Percentiles rank a stretch among this genome's conserved stretches.
Evolutionary conservation across 2,329 filamentous ascomycete genomes (phyloP).

Genomic region (Ophiostoma australiae): DNA sequence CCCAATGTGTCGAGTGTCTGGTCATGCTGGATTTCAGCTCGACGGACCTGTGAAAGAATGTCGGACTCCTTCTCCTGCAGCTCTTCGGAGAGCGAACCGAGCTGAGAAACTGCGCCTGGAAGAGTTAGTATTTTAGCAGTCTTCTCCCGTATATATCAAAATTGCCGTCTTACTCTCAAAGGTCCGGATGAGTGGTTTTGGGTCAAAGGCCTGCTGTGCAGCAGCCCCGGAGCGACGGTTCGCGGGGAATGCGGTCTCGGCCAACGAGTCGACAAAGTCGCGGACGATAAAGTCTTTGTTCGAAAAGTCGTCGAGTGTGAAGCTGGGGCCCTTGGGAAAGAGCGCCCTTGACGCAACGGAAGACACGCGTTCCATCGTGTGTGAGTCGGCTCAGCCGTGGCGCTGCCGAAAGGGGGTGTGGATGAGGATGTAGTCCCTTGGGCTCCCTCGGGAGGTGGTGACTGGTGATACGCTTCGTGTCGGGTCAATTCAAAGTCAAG

Average conservation of each 20-base stretch:
- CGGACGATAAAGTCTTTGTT: slow-evolving; percentile 94
- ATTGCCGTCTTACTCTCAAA: slow-evolving; percentile 63
- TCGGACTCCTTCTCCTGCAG: slow-evolving; percentile 88
- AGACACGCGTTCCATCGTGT: slow-evolving; percentile 39
- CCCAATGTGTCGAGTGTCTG: slow-evolving; percentile 84
- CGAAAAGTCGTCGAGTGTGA: slow-evolving; percentile 83
- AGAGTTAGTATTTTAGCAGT: slow-evolving; percentile 28
- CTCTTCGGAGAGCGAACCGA: slow-evolving; percentile 71
- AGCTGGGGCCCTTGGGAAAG: slow-evolving; percentile 73
- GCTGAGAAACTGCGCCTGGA: slow-evolving; percentile 59
- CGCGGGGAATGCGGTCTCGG: slow-evolving; percentile 73
- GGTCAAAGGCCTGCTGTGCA: slow-evolving; percentile 69
- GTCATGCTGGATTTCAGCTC: slow-evolving; percentile 87
- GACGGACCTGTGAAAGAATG: slow-evolving; percentile 78
- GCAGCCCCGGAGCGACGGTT: slow-evolving; percentile 70
- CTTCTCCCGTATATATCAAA: neutral
- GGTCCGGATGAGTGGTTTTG: slow-evolving; percentile 91
- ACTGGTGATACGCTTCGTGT: neutral
- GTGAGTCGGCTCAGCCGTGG: neutral
- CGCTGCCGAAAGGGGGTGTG: neutral
- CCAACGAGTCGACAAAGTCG: slow-evolving; percentile 91
- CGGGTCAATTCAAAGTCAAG: neutral
- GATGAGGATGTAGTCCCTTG: neutral
- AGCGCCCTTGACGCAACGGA: slow-evolving; percentile 56
- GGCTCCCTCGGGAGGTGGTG: neutral